phyloP scores from a whole-genome alignment of 1,284 basidiomycete species.

The Ustanciosporium gigantosporum region DNA sequence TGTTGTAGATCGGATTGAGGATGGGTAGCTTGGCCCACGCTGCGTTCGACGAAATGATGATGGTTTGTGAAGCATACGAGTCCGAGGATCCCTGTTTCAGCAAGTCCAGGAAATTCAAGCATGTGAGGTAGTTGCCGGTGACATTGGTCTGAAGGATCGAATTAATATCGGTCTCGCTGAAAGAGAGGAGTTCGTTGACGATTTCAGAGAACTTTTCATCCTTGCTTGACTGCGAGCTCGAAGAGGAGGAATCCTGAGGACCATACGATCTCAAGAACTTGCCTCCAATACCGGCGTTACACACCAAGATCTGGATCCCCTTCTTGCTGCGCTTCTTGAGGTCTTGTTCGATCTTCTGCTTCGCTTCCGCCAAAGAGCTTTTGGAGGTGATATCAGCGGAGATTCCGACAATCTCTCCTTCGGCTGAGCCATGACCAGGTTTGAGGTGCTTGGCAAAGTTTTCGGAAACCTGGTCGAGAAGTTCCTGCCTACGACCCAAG shows the following conservation, averaged over 20 bases:
- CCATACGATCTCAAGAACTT: conserved; percentile 24
- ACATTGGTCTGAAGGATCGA: conserved; percentile 30
- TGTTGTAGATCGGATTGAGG: conserved; percentile 45
- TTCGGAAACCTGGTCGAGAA: conserved; percentile 12
- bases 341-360: conserved; percentile 5
- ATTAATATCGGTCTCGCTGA: conserved; percentile 14
- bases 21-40: conserved; percentile 39
- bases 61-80: conserved; percentile 20
- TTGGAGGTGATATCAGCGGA: conserved; percentile 35
- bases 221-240: not conserved
- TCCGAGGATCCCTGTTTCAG: conserved; percentile 8
- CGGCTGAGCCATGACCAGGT: not conserved
- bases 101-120: conserved; percentile 24
- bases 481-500: conserved; percentile 18
- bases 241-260: not conserved
- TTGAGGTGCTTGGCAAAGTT: conserved; percentile 3
- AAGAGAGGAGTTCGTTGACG: conserved; percentile 30
- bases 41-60: conserved; percentile 35
- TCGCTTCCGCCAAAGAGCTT: conserved; percentile 9
- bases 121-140: conserved; percentile 33
- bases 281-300: conserved; percentile 33
- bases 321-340: not conserved
- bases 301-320: conserved; percentile 27
- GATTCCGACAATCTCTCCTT: conserved; percentile 11
- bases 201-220: conserved; percentile 15